Evolutionary conservation across 129 eudicot species (phyloP).

Genomic region (Calendula officinalis): DNA sequence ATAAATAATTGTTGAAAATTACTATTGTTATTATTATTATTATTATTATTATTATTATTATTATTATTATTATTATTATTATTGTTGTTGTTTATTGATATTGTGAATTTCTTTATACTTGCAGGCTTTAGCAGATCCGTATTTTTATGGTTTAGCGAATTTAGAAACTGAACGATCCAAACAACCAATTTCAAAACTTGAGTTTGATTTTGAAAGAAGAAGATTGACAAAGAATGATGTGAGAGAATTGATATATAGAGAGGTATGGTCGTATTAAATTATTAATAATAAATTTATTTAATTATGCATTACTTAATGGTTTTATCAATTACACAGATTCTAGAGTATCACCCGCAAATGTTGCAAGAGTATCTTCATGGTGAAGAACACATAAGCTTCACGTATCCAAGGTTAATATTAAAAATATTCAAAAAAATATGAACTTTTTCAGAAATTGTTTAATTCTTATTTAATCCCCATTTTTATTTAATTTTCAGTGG

Average conservation of each 20-base stretch:
- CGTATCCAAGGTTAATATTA: conserved; percentile 43
- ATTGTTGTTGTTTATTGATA: conserved; percentile 29
- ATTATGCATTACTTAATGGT: conserved; percentile 28
- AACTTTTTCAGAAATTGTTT: neutral
- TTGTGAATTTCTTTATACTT: conserved; percentile 21
- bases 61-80: neutral
- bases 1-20: neutral
- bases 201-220: conserved; percentile 86
- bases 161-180: conserved; percentile 82
- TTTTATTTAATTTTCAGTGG: conserved; percentile 3
- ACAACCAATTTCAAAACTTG: conserved; percentile 78
- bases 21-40: neutral
- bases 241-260: conserved; percentile 85
- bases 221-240: conserved; percentile 76
- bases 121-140: conserved; percentile 88
- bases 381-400: conserved; percentile 79
- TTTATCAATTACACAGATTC: conserved; percentile 59
- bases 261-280: conserved; percentile 48
- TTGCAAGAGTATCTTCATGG: conserved; percentile 90
- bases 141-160: conserved; percentile 69
- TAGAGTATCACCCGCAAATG: conserved; percentile 99
- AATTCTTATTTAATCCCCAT: neutral
- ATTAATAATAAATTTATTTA: neutral
- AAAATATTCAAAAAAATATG: neutral
- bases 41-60: neutral